Base-by-base conservation (phyloP, 2,329 filamentous ascomycete genomes). In the Aureobasidium musti region DNA sequence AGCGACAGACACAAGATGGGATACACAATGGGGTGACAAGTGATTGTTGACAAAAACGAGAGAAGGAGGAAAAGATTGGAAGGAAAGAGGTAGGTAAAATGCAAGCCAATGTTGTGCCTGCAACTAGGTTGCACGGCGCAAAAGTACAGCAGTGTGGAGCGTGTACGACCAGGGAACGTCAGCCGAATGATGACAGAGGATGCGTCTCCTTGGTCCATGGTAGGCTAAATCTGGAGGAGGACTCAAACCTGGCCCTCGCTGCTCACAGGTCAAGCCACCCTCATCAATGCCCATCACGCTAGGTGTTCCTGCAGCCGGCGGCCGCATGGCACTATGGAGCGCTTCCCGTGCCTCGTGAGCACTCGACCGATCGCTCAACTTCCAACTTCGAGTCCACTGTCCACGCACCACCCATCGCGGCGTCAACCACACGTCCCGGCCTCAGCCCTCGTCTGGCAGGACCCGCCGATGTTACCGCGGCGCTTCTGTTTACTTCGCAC, bases 181-280 rank as follows among this genome's bases (percentile, higher is more conserved):
- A 63, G 60, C 47, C 60, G 60, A 63, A 50, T 63, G 59, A 63
- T 63, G 59, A 63, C 59, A 63, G 59, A 50, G 33, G 43, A 33
- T 43, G 13, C 54, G 35, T 43, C n/a, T 35, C 33, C 33, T 35
- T 35, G 33, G 33, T 35, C 33, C 19, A 49, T 63, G 60, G 60
- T 63, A 63, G 60, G 49, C 60, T 63, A 63, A 63, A 53, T 54
- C 60, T 63, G 60, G 60, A 63, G 60, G 43, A 49, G 60, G 35
- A 53, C 8, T 30, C 35, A 53, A 63, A 63, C 60, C 60, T 63
- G 60, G 49, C 60, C 60, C 52, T 47, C 37, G 33, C 47, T 37
- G 23, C 52, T 47, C 37, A 10, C 47, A 37, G 23, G 47, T 53
- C 60, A 63, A 50, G 60, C 60, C 60, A 63, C 60, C 47, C 60